Percentiles rank a stretch among this genome's conserved stretches.
phyloP scores from a whole-genome alignment of 257 asterid species.

The Prunella vulgaris region DNA sequence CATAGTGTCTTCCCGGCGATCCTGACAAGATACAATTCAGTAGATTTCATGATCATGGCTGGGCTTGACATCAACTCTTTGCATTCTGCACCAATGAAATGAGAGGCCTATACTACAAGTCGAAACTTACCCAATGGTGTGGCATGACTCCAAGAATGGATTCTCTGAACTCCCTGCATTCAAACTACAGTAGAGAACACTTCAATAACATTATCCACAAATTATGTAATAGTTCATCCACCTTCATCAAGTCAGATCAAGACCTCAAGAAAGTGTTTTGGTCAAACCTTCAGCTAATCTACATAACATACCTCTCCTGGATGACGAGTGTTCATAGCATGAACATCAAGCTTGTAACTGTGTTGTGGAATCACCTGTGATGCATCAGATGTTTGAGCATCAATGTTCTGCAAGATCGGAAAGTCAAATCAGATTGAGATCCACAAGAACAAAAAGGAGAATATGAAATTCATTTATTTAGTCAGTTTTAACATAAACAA shows the following conservation, averaged over 20 bases:
- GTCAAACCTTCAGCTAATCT: slow-evolving; percentile 9
- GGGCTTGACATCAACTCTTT: slow-evolving; percentile 11
- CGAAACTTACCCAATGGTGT: slow-evolving; percentile 86
- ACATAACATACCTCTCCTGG: slow-evolving; percentile 82
- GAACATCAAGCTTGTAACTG: slow-evolving; percentile 90
- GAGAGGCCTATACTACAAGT: slow-evolving; percentile 8
- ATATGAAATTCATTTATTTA: not conserved
- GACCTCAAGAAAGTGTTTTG: not conserved
- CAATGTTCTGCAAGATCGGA: slow-evolving; percentile 51
- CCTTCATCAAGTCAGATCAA: slow-evolving; percentile 14
- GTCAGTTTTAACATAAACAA: slow-evolving; percentile 1
- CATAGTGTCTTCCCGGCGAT: slow-evolving; percentile 85
- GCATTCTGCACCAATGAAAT: slow-evolving; percentile 2
- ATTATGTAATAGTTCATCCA: not conserved
- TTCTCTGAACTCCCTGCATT: slow-evolving; percentile 97
- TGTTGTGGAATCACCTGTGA: slow-evolving; percentile 90
- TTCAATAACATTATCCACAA: slow-evolving; percentile 20
- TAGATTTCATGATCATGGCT: slow-evolving; percentile 17
- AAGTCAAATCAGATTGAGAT: slow-evolving; percentile 24
- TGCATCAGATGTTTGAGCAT: slow-evolving; percentile 66
- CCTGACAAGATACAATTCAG: slow-evolving; percentile 46
- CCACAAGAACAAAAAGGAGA: not conserved
- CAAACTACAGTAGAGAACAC: slow-evolving; percentile 56
- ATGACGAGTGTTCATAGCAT: slow-evolving; percentile 80
- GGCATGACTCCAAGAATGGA: slow-evolving; percentile 97